Conservation (phyloP, 176 grass and related monocot species). For the Oryza glaberrima region DNA sequence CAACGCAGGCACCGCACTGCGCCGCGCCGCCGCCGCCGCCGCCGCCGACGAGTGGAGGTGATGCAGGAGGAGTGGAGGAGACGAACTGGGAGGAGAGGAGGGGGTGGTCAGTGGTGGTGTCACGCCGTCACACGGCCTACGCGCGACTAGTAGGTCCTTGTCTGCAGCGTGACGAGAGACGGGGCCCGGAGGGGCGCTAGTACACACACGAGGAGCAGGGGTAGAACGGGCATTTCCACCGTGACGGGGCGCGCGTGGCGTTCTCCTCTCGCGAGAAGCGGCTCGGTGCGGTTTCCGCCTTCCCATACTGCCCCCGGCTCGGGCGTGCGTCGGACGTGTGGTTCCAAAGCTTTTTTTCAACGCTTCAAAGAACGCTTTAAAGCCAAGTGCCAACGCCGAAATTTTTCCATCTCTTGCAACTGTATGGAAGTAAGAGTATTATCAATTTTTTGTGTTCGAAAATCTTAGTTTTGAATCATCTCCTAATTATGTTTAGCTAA, state of each 20-base stretch:
- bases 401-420: neutral
- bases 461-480: neutral
- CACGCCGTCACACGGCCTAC: neutral
- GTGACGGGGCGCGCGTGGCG: neutral
- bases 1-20: neutral
- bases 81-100: neutral
- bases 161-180: slow-evolving; percentile 5
- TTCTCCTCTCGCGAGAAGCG: neutral
- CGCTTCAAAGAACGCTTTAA: too few relatives aligned
- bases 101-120: too few relatives aligned
- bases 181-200: too few relatives aligned
- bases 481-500: too few relatives aligned
- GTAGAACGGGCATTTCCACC: slow-evolving; percentile 3
- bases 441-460: neutral
- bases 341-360: neutral
- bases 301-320: neutral
- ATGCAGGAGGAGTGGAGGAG: neutral
- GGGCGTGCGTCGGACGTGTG: neutral
- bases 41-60: neutral
- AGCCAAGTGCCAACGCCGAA: too few relatives aligned
- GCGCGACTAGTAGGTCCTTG: slow-evolving; percentile 13
- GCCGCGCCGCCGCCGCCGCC: neutral
- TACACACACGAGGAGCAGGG: neutral
- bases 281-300: neutral
- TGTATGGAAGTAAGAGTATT: too few relatives aligned